Base-by-base conservation (phyloP, 202 grass and related monocot genomes). In the Musa balbisiana region DNA sequence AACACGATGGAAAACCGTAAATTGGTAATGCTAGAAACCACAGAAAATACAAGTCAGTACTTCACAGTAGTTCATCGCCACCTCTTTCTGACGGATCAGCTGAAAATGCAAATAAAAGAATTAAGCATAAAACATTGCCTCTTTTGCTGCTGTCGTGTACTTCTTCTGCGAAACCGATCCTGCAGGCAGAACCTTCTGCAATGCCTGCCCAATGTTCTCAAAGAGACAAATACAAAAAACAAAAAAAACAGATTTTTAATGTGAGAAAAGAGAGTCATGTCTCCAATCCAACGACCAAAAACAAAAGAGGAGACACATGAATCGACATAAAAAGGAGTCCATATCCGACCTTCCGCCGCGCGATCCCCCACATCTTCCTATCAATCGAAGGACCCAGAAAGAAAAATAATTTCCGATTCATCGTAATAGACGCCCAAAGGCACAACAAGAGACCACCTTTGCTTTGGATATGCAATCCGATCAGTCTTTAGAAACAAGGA, bases 311-410 rank as follows among this genome's bases (percentile, higher is more conserved):
- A 43, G 33, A 43, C 33, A 8, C 33, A 43, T 43, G 33, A 43
- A 43, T 43, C 33, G 5, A 43, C 33, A 0, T 6, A 43, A 43
- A 6, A 43, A 43, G 33, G 79, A 67, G 58, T 88, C 82, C 85
- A 83, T 79, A 88, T 87, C 91, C 87, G 76, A 93, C 84, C 11
- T 80, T 89, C 59, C 80, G 87, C 81, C 85, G 84, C 75, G 81
- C 82, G 73, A 90, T 63, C 60, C 87, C 82, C 83, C 88, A 80
- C 92, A 96, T 90, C 83, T 82, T 88, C 68, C 76, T 33, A 50
- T 16, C 13, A 13, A 13, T 29, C 33, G 33, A 15, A 12, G 22
- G 63, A 43, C 5, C 5, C 10, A 65, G 9, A 21, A 12, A 51
- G 51, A n/a, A 21, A 14, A 9, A n/a, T 52, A 19, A 70, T n/a